These are phyloP conservation scores for Closterium sp. DNA, from an alignment of 139 green algal genomes.

Conservation along the genomic window DNA sequence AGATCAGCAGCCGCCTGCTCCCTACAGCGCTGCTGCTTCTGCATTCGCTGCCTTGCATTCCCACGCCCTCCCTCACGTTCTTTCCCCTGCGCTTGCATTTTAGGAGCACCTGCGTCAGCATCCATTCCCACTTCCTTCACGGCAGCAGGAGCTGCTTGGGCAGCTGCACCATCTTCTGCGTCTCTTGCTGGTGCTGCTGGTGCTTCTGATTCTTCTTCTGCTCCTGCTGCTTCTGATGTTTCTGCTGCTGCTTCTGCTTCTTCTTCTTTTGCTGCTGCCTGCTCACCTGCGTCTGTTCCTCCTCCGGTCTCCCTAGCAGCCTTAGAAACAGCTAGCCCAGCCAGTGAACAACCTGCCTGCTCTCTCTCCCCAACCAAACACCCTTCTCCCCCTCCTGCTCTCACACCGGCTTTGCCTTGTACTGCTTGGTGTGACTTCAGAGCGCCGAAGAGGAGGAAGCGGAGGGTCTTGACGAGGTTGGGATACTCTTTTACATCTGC, in stretches of 20 bases:
- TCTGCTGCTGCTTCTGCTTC: too few species aligned
- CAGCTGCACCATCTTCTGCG: not conserved
- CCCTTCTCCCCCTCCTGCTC: not conserved
- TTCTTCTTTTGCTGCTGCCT: not conserved
- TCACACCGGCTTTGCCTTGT: not conserved
- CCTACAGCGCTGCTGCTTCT: constrained; percentile 1
- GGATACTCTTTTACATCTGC: too few species aligned
- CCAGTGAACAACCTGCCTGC: not conserved
- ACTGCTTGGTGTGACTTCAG: not conserved
- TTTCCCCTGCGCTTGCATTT: not conserved
- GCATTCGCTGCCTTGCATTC: not conserved
- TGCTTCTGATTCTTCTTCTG: not conserved
- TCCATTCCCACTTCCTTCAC: not conserved
- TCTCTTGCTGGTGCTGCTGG: constrained; percentile 1
- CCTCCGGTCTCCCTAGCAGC: not conserved
- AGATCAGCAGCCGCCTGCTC: not conserved
- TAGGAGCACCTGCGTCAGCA: not conserved
- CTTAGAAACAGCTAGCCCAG: not conserved
- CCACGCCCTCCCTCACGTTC: not conserved
- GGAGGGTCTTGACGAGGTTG: constrained; percentile 35
- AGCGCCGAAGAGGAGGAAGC: constrained; percentile 20
- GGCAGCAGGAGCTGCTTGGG: not conserved
- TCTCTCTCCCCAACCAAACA: not conserved
- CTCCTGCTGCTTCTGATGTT: not conserved
- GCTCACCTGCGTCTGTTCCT: too few species aligned